These are phyloP conservation scores for Vitis rupestris DNA, from an alignment of 164 flowering plant genomes.

Conservation along the genomic window DNA sequence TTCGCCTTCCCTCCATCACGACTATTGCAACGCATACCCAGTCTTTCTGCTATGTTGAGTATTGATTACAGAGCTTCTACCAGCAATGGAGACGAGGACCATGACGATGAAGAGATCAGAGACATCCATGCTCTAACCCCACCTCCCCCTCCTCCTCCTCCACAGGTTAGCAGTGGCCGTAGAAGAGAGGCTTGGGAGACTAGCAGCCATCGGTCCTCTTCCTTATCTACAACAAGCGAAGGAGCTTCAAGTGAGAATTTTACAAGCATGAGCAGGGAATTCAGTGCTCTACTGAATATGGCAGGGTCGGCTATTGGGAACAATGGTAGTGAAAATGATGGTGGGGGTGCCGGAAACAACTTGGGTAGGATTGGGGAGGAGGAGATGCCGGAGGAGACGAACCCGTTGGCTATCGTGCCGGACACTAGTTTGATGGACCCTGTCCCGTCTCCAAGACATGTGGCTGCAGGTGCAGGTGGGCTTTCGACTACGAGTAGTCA, in stretches of 20 bases:
- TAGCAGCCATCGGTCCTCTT: constrained; percentile 47
- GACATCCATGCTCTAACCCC: constrained; percentile 72
- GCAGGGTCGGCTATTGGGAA: constrained; percentile 38
- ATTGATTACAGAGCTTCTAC: constrained; percentile 8
- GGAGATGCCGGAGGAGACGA: constrained; percentile 26
- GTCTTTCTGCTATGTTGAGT: constrained; percentile 13
- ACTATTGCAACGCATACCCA: too few species aligned
- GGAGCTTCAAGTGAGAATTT: constrained; percentile 44
- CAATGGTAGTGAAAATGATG: neutral
- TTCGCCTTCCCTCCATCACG: neutral
- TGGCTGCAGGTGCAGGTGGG: neutral
- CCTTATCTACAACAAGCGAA: constrained; percentile 38
- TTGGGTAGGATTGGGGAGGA: constrained; percentile 42
- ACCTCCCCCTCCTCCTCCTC: constrained; percentile 18
- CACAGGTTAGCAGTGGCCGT: constrained; percentile 15
- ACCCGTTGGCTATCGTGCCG: constrained; percentile 53
- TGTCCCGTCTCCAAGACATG: constrained; percentile 25
- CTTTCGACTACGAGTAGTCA: constrained; percentile 1
- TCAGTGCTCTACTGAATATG: constrained; percentile 47
- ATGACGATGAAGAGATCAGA: constrained; percentile 29
- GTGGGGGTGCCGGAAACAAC: constrained; percentile 3
- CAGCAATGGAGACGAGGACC: constrained; percentile 16
- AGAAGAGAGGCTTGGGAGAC: constrained; percentile 54
- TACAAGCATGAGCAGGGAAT: constrained; percentile 57
- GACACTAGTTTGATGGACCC: constrained; percentile 27